A percentile compares a stretch with the other conserved stretches of the same genome.
phyloP scores from a whole-genome alignment of 2,329 filamentous ascomycete genomes.

The Arthrobotrys musiformis region DNA sequence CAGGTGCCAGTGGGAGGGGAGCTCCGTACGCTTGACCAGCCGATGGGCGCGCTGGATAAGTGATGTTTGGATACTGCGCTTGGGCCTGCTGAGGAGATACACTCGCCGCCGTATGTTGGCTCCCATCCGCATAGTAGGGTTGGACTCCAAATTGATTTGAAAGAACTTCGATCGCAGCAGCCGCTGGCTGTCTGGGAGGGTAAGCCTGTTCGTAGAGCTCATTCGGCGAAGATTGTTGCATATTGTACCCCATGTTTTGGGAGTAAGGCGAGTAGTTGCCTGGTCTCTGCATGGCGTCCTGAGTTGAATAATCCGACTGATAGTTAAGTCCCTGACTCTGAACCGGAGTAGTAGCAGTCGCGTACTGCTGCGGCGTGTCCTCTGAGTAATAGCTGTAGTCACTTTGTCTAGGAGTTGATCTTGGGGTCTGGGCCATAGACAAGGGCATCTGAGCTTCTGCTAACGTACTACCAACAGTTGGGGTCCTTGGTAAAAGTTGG shows the following conservation, averaged over 20 bases:
- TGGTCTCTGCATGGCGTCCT: slow-evolving; percentile 49
- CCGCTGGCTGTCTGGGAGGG: slow-evolving; percentile 58
- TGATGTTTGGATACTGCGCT: slow-evolving; percentile 57
- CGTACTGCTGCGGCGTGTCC: slow-evolving; percentile 48
- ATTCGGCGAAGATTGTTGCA: slow-evolving; percentile 56
- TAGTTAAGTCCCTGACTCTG: slow-evolving; percentile 40
- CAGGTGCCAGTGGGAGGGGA: slow-evolving; percentile 30
- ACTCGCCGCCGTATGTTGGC: slow-evolving; percentile 53
- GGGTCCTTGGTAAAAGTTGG: slow-evolving; percentile 48
- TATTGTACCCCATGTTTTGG: slow-evolving; percentile 58
- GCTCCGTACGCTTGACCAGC: slow-evolving; percentile 37
- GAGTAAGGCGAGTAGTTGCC: slow-evolving; percentile 58
- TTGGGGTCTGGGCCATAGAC: slow-evolving; percentile 53
- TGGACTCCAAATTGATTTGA: slow-evolving; percentile 59
- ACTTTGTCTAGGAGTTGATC: slow-evolving; percentile 51
- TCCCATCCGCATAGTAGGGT: slow-evolving; percentile 58
- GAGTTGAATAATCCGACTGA: slow-evolving; percentile 51
- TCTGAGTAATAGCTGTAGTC: slow-evolving; percentile 53
- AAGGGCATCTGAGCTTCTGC: slow-evolving; percentile 54
- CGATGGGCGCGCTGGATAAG: slow-evolving; percentile 38
- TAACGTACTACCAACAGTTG: slow-evolving; percentile 33
- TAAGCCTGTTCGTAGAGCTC: slow-evolving; percentile 58
- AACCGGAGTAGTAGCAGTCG: slow-evolving; percentile 33
- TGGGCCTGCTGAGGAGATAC: slow-evolving; percentile 57
- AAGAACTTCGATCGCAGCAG: slow-evolving; percentile 60